Evolutionary conservation across 1,284 basidiomycete species (phyloP).

Genomic region (Heterobasidion occidentale): DNA sequence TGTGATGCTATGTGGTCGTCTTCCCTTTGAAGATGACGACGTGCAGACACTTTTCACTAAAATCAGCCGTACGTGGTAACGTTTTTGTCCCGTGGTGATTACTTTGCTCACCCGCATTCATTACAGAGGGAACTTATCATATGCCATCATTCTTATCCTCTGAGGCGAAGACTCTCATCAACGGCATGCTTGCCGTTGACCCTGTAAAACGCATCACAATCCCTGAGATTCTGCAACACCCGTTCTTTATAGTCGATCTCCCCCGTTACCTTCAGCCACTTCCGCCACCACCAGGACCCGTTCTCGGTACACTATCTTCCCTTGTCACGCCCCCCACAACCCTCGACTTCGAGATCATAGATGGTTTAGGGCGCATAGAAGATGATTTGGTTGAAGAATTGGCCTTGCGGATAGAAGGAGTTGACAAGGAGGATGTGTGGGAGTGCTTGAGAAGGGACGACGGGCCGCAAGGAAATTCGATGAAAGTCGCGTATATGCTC

Average conservation of each 20-base stretch:
- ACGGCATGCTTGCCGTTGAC: slow-evolving; percentile 85
- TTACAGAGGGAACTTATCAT: slow-evolving; percentile 75
- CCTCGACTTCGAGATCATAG: slow-evolving; percentile 72
- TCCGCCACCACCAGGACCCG: slow-evolving; percentile 72
- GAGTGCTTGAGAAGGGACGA: slow-evolving; percentile 77
- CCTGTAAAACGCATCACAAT: slow-evolving; percentile 90
- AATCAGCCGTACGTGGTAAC: slow-evolving; percentile 66
- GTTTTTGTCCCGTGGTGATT: neutral
- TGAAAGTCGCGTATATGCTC: slow-evolving; percentile 96
- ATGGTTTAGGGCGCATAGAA: slow-evolving; percentile 83
- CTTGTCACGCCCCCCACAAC: slow-evolving; percentile 58
- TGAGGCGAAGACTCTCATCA: slow-evolving; percentile 74
- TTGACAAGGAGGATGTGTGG: slow-evolving; percentile 82
- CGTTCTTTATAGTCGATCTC: slow-evolving; percentile 84
- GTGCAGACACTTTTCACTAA: slow-evolving; percentile 88
- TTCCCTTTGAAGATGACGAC: slow-evolving; percentile 95
- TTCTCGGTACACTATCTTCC: slow-evolving; percentile 63
- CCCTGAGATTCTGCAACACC: slow-evolving; percentile 81
- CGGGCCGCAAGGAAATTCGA: slow-evolving; percentile 81
- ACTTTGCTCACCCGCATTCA: slow-evolving; percentile 5
- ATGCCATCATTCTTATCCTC: slow-evolving; percentile 73
- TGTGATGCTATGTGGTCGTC: slow-evolving; percentile 87
- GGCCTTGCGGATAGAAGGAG: slow-evolving; percentile 65
- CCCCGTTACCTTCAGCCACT: slow-evolving; percentile 82
- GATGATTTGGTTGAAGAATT: slow-evolving; percentile 85